These are phyloP conservation scores for Neurospora sp. DNA, from an alignment of 495 filamentous ascomycete species.

Conservation along the genomic window DNA sequence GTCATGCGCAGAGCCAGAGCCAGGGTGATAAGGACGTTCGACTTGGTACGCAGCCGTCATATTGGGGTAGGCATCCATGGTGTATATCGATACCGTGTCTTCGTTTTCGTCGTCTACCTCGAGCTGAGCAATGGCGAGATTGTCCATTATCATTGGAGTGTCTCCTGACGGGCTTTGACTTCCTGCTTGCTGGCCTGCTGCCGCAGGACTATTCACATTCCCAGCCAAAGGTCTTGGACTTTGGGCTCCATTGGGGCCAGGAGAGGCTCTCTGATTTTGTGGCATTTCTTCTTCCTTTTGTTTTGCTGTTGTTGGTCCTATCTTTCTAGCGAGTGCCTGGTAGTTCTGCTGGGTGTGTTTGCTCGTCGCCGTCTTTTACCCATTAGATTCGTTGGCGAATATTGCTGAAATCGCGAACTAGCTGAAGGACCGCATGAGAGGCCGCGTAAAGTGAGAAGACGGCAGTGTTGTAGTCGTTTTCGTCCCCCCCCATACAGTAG, in stretches of 20 bases:
- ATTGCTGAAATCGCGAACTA: background rate
- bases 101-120: constrained; percentile 7
- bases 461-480: background rate
- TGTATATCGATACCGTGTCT: constrained; percentile 14
- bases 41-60: constrained; percentile 17
- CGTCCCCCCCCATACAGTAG: background rate
- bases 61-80: constrained; percentile 25
- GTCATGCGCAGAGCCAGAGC: constrained; percentile 14
- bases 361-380: constrained; percentile 9
- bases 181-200: background rate
- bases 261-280: background rate
- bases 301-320: constrained; percentile 2
- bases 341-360: constrained; percentile 4
- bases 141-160: background rate
- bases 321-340: constrained; percentile 1
- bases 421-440: background rate
- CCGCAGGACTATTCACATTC: background rate
- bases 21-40: constrained; percentile 14
- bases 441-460: background rate
- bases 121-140: background rate
- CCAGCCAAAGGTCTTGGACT: background rate
- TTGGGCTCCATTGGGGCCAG: background rate
- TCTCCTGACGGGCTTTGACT: background rate
- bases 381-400: constrained; percentile 9
- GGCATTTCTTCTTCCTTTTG: background rate